Percentiles rank a stretch among this genome's conserved stretches.
These are phyloP conservation scores for Phaeoacremonium minimum DNA, from an alignment of 2,329 filamentous ascomycete species.

Conservation along the genomic window DNA sequence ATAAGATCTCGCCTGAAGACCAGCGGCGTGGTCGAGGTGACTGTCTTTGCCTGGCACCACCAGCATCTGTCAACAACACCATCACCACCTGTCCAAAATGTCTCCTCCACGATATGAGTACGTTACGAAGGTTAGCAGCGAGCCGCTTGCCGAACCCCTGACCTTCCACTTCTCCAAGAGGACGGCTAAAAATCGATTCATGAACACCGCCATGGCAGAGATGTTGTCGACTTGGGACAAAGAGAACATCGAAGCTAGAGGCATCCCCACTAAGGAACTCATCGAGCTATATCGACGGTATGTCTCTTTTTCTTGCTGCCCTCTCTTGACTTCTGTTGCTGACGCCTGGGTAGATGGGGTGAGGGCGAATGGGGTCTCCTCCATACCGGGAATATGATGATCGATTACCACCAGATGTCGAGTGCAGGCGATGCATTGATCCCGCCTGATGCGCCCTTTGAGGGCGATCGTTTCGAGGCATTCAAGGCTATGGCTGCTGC, in stretches of 20 bases:
- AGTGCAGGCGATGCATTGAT: slow-evolving; percentile 54
- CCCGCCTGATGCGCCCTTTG: slow-evolving; percentile 40
- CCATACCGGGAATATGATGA: slow-evolving; percentile 61
- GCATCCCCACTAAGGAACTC: slow-evolving; percentile 29
- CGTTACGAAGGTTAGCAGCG: background rate
- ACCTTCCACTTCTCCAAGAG: slow-evolving; percentile 44
- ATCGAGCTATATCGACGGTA: slow-evolving; percentile 50
- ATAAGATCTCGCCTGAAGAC: no score
- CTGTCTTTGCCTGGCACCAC: no score
- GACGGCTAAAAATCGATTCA: slow-evolving; percentile 56
- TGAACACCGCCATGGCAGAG: slow-evolving; percentile 65
- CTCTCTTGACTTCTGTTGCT: background rate
- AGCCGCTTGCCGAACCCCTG: slow-evolving; percentile 1
- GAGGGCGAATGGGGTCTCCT: slow-evolving; percentile 51
- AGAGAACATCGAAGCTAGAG: slow-evolving; percentile 51
- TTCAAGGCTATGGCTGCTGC: slow-evolving; percentile 52
- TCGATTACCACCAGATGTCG: slow-evolving; percentile 55
- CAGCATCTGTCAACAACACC: no score
- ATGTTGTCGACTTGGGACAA: slow-evolving; percentile 56
- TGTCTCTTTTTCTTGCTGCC: background rate
- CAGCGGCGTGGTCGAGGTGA: no score
- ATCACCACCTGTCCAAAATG: background rate
- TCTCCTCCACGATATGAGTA: background rate
- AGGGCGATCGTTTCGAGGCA: slow-evolving; percentile 54
- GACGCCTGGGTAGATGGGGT: slow-evolving; percentile 39